Percentiles rank a stretch among this genome's conserved stretches.
Conservation (phyloP, 495 filamentous ascomycete species). For the Lasiosphaeris hirsuta region DNA sequence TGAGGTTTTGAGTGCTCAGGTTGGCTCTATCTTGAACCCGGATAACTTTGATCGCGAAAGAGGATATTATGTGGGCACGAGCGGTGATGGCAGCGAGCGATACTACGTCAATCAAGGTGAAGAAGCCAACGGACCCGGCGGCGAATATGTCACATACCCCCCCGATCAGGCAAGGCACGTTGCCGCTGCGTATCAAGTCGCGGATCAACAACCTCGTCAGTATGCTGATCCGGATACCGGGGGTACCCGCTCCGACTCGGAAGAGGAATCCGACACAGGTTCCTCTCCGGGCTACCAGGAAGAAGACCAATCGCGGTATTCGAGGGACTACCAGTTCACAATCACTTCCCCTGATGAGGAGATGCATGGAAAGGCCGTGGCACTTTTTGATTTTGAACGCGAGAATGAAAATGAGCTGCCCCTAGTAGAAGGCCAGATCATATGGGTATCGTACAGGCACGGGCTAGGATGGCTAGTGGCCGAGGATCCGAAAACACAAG, state of each 20-base stretch:
- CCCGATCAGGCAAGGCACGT: constrained; percentile 59
- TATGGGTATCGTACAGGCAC: constrained; percentile 93
- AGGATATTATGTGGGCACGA: constrained; percentile 62
- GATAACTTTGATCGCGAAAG: constrained; percentile 50
- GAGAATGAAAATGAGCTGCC: constrained; percentile 97
- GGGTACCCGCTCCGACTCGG: constrained; percentile 49
- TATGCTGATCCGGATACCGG: constrained; percentile 50
- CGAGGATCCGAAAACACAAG: constrained; percentile 85
- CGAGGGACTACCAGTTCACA: constrained; percentile 88
- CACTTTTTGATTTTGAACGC: constrained; percentile 87
- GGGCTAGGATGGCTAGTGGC: constrained; percentile 97
- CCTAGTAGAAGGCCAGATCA: constrained; percentile 89
- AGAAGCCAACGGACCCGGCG: constrained; percentile 67
- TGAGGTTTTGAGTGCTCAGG: constrained; percentile 27
- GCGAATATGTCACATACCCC: constrained; percentile 78
- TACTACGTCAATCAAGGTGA: constrained; percentile 75
- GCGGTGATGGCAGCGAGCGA: constrained; percentile 70
- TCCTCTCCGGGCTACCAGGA: constrained; percentile 48
- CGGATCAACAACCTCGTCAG: constrained; percentile 47
- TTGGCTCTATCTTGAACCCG: constrained; percentile 39
- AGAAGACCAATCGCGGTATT: constrained; percentile 67
- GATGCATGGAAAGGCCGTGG: constrained; percentile 95
- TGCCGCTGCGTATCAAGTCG: constrained; percentile 37
- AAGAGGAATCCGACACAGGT: constrained; percentile 50
- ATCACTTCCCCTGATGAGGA: constrained; percentile 95